Evolutionary conservation across 257 asterid genomes (phyloP).

Genomic region (Leonotis leonurus): DNA sequence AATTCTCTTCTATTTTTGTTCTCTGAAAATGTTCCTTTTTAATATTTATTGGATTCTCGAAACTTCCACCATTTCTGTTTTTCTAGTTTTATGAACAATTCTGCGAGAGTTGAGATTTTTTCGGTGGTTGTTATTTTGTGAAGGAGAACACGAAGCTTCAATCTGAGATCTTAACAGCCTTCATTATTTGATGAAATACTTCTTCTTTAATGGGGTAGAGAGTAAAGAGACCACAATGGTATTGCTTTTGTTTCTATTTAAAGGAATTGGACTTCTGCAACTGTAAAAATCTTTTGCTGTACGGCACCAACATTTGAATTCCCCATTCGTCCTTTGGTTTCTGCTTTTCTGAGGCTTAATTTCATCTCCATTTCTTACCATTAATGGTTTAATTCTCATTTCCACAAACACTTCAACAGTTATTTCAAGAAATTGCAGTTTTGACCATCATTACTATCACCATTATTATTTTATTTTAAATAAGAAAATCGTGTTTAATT

Average conservation of each 20-base stretch:
- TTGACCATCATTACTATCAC: not conserved
- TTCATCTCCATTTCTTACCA: slow-evolving; percentile 7
- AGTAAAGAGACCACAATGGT: slow-evolving; percentile 1
- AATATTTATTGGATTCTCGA: not conserved
- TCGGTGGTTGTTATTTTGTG: not conserved
- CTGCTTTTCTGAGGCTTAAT: slow-evolving; percentile 12
- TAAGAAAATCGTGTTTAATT: not conserved
- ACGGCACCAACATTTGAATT: slow-evolving; percentile 42
- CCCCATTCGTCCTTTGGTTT: slow-evolving; percentile 36
- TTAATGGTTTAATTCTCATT: slow-evolving; percentile 15
- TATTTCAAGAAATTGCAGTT: slow-evolving; percentile 8
- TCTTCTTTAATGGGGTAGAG: slow-evolving; percentile 9
- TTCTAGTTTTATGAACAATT: not conserved
- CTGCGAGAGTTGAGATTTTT: not conserved
- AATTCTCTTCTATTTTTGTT: not conserved
- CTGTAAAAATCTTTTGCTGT: slow-evolving; percentile 20
- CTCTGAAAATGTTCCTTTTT: not conserved
- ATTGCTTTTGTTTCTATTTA: slow-evolving; percentile 18
- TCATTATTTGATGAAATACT: slow-evolving; percentile 1
- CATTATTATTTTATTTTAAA: not conserved
- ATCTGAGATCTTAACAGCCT: slow-evolving; percentile 18
- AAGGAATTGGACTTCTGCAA: slow-evolving; percentile 23
- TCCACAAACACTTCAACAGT: not conserved
- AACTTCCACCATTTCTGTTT: not conserved
- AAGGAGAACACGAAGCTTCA: not conserved